A percentile compares a stretch with the other conserved stretches of the same genome.
phyloP scores from a whole-genome alignment of 108 stramenopile genomes.

The Cyclotella cryptica region DNA sequence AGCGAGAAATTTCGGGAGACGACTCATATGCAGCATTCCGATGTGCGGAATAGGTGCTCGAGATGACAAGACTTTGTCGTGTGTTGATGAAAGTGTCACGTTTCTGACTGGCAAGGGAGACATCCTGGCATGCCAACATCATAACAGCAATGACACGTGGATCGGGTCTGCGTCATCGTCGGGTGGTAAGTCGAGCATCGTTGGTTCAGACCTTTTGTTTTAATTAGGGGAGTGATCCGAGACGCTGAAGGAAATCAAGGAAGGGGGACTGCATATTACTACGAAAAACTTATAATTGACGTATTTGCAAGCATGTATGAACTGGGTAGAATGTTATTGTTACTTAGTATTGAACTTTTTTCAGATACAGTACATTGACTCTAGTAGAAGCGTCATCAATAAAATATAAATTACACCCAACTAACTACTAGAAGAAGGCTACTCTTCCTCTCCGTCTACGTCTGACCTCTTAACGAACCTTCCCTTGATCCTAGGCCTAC shows the following conservation, averaged over 20 bases:
- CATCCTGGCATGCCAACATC: neutral
- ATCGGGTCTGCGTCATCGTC: neutral
- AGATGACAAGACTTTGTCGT: slow-evolving; percentile 3
- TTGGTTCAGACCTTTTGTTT: neutral
- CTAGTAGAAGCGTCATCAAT: neutral
- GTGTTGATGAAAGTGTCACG: slow-evolving; percentile 10
- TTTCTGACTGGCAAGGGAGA: slow-evolving; percentile 2
- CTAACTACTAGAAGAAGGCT: neutral
- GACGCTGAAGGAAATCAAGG: neutral
- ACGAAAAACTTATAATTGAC: too few species aligned
- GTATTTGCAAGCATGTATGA: too few species aligned
- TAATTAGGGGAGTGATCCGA: neutral
- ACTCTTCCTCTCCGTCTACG: slow-evolving; percentile 41
- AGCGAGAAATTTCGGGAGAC: neutral
- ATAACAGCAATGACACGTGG: neutral
- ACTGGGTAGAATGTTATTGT: too few species aligned
- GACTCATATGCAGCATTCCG: neutral
- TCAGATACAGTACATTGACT: neutral
- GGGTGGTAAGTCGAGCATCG: neutral
- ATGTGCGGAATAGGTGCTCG: slow-evolving; percentile 1
- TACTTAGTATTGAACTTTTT: neutral
- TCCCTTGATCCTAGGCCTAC: slow-evolving; percentile 98
- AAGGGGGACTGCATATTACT: neutral
- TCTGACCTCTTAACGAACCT: slow-evolving; percentile 91
- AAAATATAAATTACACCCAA: neutral